phyloP scores from a whole-genome alignment of 345 rosid genomes.

The Rhizophora mangle region DNA sequence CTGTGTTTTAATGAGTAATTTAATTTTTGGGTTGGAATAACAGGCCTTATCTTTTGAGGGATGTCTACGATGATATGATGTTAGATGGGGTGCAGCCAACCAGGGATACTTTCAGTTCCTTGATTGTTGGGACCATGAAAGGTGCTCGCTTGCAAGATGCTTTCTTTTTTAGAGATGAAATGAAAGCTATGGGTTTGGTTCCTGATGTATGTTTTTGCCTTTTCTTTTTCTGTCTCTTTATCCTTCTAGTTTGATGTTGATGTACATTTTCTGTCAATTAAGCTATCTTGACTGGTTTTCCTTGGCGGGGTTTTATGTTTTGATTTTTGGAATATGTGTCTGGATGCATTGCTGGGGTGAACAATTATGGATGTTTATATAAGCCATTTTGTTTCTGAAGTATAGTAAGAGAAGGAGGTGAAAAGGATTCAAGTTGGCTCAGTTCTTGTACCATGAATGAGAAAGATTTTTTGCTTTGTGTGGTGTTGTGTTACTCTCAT shows the following conservation, averaged over 20 bases:
- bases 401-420: background rate
- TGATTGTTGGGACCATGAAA: constrained; percentile 84
- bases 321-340: background rate
- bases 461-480: background rate
- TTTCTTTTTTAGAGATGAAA: constrained; percentile 77
- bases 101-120: constrained; percentile 66
- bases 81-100: constrained; percentile 90
- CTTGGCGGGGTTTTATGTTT: background rate
- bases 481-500: background rate
- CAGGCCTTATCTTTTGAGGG: constrained; percentile 70
- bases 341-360: background rate
- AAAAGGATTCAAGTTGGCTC: background rate
- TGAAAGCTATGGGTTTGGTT: constrained; percentile 83
- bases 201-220: constrained; percentile 63
- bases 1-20: background rate
- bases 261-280: too few relatives aligned
- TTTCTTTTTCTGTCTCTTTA: background rate
- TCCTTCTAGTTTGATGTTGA: background rate
- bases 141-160: constrained; percentile 83
- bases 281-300: too few relatives aligned
- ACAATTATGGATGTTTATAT: background rate
- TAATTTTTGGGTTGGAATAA: background rate
- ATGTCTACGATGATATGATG: constrained; percentile 86
- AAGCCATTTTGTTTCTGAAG: background rate
- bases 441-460: background rate